Percentiles rank a stretch among this genome's conserved stretches.
These are phyloP conservation scores for Primulina eburnea DNA, from an alignment of 257 asterid genomes.

Conservation along the genomic window DNA sequence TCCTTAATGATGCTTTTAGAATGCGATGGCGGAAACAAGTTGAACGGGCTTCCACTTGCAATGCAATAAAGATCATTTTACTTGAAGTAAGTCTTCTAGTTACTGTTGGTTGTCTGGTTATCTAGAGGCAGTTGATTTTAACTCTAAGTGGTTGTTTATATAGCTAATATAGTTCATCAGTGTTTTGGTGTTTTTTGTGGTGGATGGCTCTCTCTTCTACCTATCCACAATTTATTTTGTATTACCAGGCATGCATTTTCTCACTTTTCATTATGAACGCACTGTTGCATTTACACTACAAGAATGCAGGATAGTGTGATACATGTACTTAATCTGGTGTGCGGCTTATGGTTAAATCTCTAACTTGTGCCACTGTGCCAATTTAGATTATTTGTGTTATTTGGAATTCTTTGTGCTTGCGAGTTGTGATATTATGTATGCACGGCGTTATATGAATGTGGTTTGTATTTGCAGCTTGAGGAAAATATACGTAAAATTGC, in stretches of 20 bases:
- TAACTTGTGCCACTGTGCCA: background rate
- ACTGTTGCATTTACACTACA: conserved; percentile 1
- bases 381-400: background rate
- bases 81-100: conserved; percentile 57
- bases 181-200: conserved; percentile 20
- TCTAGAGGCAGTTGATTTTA: conserved; percentile 10
- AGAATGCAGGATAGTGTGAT: background rate
- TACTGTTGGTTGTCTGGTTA: conserved; percentile 20
- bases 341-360: background rate
- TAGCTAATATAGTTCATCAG: conserved; percentile 15
- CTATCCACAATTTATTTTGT: conserved; percentile 3
- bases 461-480: conserved; percentile 56
- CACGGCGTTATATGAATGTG: conserved; percentile 29
- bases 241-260: conserved; percentile 18
- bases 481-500: conserved; percentile 66
- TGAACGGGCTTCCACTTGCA: conserved; percentile 54
- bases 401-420: conserved; percentile 19
- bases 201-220: conserved; percentile 21
- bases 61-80: conserved; percentile 52
- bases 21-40: conserved; percentile 66
- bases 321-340: background rate
- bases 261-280: conserved; percentile 12
- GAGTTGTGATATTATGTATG: conserved; percentile 16
- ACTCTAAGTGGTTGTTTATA: conserved; percentile 13
- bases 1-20: conserved; percentile 52